These are phyloP conservation scores for Monascus ruber DNA, from an alignment of 2,329 filamentous ascomycete genomes.

Conservation along the genomic window DNA sequence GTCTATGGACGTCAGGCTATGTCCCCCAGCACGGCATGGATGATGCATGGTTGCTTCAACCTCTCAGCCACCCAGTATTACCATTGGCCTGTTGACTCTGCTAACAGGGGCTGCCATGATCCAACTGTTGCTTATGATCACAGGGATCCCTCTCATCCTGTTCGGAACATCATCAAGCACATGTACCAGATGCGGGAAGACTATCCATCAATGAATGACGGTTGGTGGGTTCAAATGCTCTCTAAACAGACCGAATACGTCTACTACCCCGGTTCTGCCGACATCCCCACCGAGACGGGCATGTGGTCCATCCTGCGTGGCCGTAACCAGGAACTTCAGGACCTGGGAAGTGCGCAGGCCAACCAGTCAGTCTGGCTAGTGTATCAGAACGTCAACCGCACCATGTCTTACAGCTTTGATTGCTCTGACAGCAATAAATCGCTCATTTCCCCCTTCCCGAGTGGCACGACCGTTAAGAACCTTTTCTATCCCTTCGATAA, in stretches of 20 bases:
- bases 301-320: slow-evolving; percentile 51
- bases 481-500: slow-evolving; percentile 53
- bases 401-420: slow-evolving; percentile 45
- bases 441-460: slow-evolving; percentile 46
- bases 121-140: slow-evolving; percentile 49
- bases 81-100: slow-evolving; percentile 45
- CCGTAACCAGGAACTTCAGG: slow-evolving; percentile 40
- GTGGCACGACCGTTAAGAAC: slow-evolving; percentile 47
- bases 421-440: slow-evolving; percentile 40
- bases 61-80: slow-evolving; percentile 47
- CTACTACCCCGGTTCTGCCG: slow-evolving; percentile 42
- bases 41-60: slow-evolving; percentile 52
- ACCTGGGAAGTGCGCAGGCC: slow-evolving; percentile 32
- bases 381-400: slow-evolving; percentile 37
- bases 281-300: slow-evolving; percentile 44
- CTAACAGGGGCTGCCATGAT: slow-evolving; percentile 46
- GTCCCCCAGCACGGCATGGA: slow-evolving; percentile 51
- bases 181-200: slow-evolving; percentile 50
- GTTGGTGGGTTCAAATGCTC: slow-evolving; percentile 43
- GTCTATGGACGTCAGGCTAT: slow-evolving; percentile 55
- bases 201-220: slow-evolving; percentile 50
- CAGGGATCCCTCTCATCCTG: slow-evolving; percentile 49
- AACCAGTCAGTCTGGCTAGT: slow-evolving; percentile 37
- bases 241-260: slow-evolving; percentile 46
- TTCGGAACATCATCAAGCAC: slow-evolving; percentile 50